Evolutionary conservation across 768 basidiomycete genomes (phyloP).

Genomic region (Tricholoma flavovirens): DNA sequence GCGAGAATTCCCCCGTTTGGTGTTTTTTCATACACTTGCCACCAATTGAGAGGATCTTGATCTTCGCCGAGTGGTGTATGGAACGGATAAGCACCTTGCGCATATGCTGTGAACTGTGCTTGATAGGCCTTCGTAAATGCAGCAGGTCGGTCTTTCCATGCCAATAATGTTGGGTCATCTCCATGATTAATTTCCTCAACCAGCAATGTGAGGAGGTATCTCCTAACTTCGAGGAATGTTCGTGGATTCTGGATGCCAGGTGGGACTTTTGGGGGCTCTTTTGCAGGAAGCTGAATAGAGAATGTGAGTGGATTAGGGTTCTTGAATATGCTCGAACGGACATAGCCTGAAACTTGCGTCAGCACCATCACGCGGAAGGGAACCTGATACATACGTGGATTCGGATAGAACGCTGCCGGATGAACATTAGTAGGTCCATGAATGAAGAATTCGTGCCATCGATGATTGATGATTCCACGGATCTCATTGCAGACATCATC

Average conservation of each 20-base stretch:
- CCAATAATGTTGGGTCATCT: conserved; percentile 8
- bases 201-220: conserved; percentile 14
- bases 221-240: conserved; percentile 21
- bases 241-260: conserved; percentile 18
- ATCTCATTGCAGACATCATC: conserved; percentile 19
- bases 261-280: conserved; percentile 13
- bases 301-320: conserved; percentile 22
- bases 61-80: conserved; percentile 12
- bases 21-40: conserved; percentile 13
- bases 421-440: conserved; percentile 24
- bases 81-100: conserved; percentile 22
- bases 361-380: neutral
- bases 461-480: conserved; percentile 21
- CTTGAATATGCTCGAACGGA: conserved; percentile 21
- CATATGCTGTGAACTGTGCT: conserved; percentile 21
- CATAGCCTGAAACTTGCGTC: conserved; percentile 9
- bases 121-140: conserved; percentile 16
- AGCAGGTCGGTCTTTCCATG: conserved; percentile 13
- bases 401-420: conserved; percentile 25
- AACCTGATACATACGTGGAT: conserved; percentile 20
- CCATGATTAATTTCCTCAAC: conserved; percentile 17
- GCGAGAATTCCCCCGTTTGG: conserved; percentile 23
- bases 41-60: conserved; percentile 20
- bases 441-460: conserved; percentile 26
- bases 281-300: conserved; percentile 17